Percentiles rank a stretch among this genome's conserved stretches.
phyloP scores from a whole-genome alignment of 1,139 yeast genomes.

The Yamadazyma buinensis region DNA sequence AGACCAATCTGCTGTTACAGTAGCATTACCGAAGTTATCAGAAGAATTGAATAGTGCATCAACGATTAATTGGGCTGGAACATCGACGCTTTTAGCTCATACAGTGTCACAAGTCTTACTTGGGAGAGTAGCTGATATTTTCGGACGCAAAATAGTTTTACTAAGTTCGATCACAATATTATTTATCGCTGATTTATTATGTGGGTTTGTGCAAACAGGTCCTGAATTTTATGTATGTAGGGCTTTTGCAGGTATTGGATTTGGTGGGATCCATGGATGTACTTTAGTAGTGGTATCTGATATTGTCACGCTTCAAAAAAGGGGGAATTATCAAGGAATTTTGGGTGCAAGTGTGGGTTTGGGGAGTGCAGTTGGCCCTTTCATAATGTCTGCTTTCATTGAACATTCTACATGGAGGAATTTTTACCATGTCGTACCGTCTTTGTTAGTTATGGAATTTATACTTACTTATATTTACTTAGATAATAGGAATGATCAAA shows the following conservation, averaged over 20 bases:
- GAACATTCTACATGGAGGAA: slow-evolving; percentile 47
- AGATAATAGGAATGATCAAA: slow-evolving; percentile 13
- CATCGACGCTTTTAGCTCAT: slow-evolving; percentile 44
- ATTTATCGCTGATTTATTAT: slow-evolving; percentile 36
- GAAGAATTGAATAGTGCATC: slow-evolving; percentile 32
- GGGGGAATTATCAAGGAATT: slow-evolving; percentile 46
- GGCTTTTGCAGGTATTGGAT: slow-evolving; percentile 44
- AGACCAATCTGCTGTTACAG: slow-evolving; percentile 44
- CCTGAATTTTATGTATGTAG: slow-evolving; percentile 39
- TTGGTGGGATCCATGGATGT: slow-evolving; percentile 43
- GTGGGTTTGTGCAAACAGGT: slow-evolving; percentile 41
- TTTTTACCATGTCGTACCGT: slow-evolving; percentile 46
- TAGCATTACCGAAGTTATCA: slow-evolving; percentile 34
- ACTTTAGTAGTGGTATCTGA: slow-evolving; percentile 43
- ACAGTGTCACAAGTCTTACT: slow-evolving; percentile 43
- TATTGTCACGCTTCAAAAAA: slow-evolving; percentile 37
- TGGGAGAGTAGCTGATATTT: slow-evolving; percentile 42
- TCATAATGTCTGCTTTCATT: slow-evolving; percentile 48
- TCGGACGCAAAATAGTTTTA: slow-evolving; percentile 40
- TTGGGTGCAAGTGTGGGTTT: slow-evolving; percentile 50
- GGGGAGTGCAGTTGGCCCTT: slow-evolving; percentile 57
- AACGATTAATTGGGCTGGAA: slow-evolving; percentile 51
- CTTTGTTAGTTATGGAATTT: slow-evolving; percentile 31
- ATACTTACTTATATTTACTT: slow-evolving; percentile 25
- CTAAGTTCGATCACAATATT: slow-evolving; percentile 28